Base-by-base conservation (phyloP, 2,329 filamentous ascomycete genomes). In the Dactylellina cionopaga region DNA sequence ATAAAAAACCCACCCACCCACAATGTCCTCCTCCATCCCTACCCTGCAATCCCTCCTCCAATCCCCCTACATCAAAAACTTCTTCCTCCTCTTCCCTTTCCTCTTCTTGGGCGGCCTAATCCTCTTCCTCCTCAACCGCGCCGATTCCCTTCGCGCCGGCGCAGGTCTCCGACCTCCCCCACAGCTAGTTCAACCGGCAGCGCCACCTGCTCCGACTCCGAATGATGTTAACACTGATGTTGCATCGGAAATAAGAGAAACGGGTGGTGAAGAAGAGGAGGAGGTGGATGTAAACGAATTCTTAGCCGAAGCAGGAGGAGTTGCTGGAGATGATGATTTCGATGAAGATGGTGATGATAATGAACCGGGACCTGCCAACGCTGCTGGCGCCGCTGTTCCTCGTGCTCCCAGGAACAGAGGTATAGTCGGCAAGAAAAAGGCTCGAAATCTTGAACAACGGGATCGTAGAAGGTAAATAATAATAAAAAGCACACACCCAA, bases 391-490 rank as follows among this genome's bases (percentile, higher is more conserved):
- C 9, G 49, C 47, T 10, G 43, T 25, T 1, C 35, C 46, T 2
- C 52, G 59, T 7, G 29, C 51, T 6, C 43, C 62, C 2, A 44
- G 49, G 35, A 66, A 65, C 27, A 60, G 59, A 44, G 59, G 63
- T 13, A 62, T 74, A 39, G 69, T 74, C 24, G 63, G 63, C 13
- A 68, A 74, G 52, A 74, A 74, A 49, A 74, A 74, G 46, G 62
- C 62, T 2, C 54, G 69, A 13, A 66, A 66, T 37, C 41, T 74
- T n/a, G 69, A 74, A 58, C 25, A 56, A 41, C 56, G 69, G n/a
- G 69, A 74, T 52, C 60, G 52, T 35, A 59, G 68, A 64, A 63
- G 66, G 66, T 71, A 52, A 2, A 35, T 1, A 22, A 13, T 17
- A 25, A 5, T 25, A 49, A 13, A 7, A n/a, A 19, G 13, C 25